Evolutionary conservation across 352 stramenopile genomes (phyloP).

Genomic region (Phytopythium litorale): DNA sequence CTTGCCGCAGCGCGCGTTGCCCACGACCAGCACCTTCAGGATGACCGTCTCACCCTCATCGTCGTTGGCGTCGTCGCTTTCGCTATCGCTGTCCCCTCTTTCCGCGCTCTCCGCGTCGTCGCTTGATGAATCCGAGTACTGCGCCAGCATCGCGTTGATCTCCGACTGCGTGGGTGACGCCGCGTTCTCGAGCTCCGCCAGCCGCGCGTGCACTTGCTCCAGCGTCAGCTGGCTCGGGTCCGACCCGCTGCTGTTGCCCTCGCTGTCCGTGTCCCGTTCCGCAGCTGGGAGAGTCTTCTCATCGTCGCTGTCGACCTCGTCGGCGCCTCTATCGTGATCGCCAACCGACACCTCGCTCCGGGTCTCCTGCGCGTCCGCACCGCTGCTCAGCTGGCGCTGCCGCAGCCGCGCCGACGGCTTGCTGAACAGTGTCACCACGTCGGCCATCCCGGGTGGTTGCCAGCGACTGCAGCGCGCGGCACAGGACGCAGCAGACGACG

Average conservation of each 20-base stretch:
- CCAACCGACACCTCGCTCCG: neutral
- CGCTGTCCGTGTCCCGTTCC: neutral
- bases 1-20: slow-evolving; percentile 87
- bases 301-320: neutral
- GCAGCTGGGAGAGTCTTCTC: neutral
- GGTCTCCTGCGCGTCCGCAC: slow-evolving; percentile 7
- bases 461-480: slow-evolving; percentile 3
- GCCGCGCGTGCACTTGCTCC: slow-evolving; percentile 43
- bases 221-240: slow-evolving; percentile 23
- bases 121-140: slow-evolving; percentile 38
- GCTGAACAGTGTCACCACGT: slow-evolving; percentile 41
- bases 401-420: slow-evolving; percentile 29
- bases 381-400: slow-evolving; percentile 24
- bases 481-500: neutral
- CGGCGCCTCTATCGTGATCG: neutral
- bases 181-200: slow-evolving; percentile 41
- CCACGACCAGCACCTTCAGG: slow-evolving; percentile 85
- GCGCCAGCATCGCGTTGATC: slow-evolving; percentile 55
- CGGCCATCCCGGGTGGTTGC: slow-evolving; percentile 2
- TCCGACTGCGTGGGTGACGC: slow-evolving; percentile 44
- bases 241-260: neutral
- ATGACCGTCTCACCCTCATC: slow-evolving; percentile 44
- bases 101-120: slow-evolving; percentile 6
- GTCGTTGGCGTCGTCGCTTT: slow-evolving; percentile 11
- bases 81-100: neutral